Evolutionary conservation across 1,284 basidiomycete genomes (phyloP).

Genomic region (Ceratobasidium sp.): DNA sequence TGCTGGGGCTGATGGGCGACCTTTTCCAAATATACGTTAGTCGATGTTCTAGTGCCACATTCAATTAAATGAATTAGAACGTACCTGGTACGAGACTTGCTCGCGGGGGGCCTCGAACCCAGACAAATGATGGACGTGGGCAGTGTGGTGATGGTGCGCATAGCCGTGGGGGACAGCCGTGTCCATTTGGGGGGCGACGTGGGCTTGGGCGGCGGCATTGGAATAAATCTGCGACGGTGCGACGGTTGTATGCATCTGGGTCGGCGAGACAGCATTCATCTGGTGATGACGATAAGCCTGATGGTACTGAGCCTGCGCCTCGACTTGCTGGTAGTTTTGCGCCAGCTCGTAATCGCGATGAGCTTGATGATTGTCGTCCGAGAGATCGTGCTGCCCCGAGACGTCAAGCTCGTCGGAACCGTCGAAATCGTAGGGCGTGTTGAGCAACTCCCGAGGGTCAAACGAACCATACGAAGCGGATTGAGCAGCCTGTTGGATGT

Average conservation of each 20-base stretch:
- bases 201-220: background rate
- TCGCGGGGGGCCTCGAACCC: background rate
- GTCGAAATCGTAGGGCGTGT: background rate
- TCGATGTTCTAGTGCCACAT: background rate
- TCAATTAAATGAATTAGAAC: background rate
- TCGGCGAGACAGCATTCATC: too few relatives aligned
- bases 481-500: too few relatives aligned
- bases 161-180: background rate
- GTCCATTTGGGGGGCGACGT: background rate
- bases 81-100: background rate
- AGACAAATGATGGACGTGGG: background rate
- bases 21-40: too few relatives aligned
- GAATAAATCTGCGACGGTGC: background rate
- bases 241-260: too few relatives aligned
- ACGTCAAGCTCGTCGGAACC: background rate
- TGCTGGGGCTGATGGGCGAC: too few relatives aligned
- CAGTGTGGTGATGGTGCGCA: background rate
- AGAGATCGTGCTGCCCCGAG: background rate
- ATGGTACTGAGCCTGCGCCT: background rate
- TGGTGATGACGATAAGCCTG: background rate
- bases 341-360: background rate
- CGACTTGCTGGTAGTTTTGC: background rate
- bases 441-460: background rate
- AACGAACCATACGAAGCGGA: background rate
- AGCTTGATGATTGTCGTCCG: background rate